phyloP scores from a whole-genome alignment of 2,329 filamentous ascomycete genomes.

The Aspergillus pseudonomiae region DNA sequence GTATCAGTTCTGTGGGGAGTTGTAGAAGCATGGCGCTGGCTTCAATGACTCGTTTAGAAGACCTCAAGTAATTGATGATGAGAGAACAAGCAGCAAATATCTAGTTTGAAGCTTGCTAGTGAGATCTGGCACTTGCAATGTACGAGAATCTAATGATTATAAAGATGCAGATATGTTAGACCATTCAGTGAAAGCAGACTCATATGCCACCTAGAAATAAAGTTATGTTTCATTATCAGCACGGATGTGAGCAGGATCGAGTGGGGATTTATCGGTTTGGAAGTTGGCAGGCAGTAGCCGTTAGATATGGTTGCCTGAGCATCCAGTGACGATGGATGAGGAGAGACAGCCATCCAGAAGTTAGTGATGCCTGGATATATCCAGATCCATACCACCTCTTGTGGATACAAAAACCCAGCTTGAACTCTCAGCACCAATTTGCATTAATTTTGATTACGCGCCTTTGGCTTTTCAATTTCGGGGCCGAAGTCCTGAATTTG shows the following conservation, averaged over 20 bases:
- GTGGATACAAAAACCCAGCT: neutral
- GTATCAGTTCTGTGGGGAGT: slow-evolving; percentile 45
- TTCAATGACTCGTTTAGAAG: neutral
- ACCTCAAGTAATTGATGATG: neutral
- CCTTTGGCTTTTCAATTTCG: neutral
- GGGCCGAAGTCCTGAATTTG: neutral
- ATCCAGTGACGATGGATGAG: neutral
- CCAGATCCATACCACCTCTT: neutral
- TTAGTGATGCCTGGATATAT: neutral
- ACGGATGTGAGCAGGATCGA: neutral
- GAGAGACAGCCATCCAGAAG: neutral
- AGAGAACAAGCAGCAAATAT: neutral
- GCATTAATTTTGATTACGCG: too few relatives aligned
- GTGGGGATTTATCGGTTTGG: neutral
- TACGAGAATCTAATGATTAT: neutral
- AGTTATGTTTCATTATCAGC: neutral
- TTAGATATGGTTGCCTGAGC: neutral
- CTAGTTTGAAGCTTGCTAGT: neutral
- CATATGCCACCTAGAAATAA: neutral
- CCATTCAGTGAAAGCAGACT: neutral
- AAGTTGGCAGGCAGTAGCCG: neutral
- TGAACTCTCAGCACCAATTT: neutral
- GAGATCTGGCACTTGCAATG: neutral
- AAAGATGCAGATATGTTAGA: neutral
- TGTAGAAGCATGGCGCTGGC: slow-evolving; percentile 33